Base-by-base conservation (phyloP, 2,329 filamentous ascomycete genomes). In the Blastomyces silverae region DNA sequence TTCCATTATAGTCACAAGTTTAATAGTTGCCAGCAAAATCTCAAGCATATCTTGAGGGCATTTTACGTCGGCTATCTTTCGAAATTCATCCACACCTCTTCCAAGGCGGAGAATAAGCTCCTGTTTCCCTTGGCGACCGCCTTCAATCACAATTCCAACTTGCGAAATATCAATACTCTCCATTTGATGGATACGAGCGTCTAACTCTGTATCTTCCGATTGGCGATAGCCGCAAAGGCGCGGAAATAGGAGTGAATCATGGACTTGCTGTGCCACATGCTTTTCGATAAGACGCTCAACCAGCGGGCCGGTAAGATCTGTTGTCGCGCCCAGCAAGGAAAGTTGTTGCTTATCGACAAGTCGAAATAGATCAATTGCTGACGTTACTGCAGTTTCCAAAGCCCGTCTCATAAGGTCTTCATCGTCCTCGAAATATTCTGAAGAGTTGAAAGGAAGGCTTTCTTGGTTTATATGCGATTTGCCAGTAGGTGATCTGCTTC, bases 201-300 rank as follows among this genome's bases (percentile, higher is more conserved):
- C 93, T 6, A 99, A 81, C 70, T 97, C 92, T 10, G 89, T 80
- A 72, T 99, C 94, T 69, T 97, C 92, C 0, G 86, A 82, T 61
- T 89, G 84, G 69, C 91, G 90, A 69, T 95, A 85, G 2, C 87
- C 83, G 73, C 88, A 91, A 28, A 99, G 80, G 57, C 89, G 85
- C 0, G 92, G 90, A 72, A 96, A 99, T 11, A 99, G 80, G 37
- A 95, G 83, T 0, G 82, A 79, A 72, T 93, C 89, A 71, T 99
- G 93, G 7, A 97, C 86, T 74, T 96, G 93, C 74, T 97, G 94
- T 0, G 91, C 87, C 53, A 99, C 87, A 77, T 99, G 97, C 59
- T 92, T 88, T 77, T 99, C 94, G 69, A 99, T 97, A 71, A 99
- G 83, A 67, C 90, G 87, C 78, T 99, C 95, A 1, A 99, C 92